Base-by-base conservation (phyloP, 2,329 filamentous ascomycete species). In the Dryadomyces sulphureus region DNA sequence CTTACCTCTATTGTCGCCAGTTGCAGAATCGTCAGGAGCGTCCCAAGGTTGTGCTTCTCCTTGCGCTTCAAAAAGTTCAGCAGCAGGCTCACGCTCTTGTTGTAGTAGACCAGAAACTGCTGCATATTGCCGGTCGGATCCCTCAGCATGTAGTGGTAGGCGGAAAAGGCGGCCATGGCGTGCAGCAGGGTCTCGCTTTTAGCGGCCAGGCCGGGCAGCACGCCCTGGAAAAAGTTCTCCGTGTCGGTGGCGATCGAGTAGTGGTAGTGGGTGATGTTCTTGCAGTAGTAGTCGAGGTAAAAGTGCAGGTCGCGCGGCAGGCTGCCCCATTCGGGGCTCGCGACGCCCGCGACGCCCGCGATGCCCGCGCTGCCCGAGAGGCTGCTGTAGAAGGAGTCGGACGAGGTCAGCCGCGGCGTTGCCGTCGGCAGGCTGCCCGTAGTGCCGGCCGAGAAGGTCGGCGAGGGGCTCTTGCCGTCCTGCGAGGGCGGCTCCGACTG, bases 1-100 rank as follows among this genome's bases (percentile, higher is more conserved):
- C 59, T 52, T 46, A 93, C 88, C 75, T 98, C 92, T 47, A 95
- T 92, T 3, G 86, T 93, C 46, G 89, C 88, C 43, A 96, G 73
- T 56, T 96, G 89, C 38, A 98, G 66, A 19, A 96, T 89, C 0
- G 90, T 93, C 49, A 95, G 61, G 27, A 96, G 68, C 0, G 82
- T 94, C 7, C 81, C 75, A 43, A 88, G 70, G 30, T 68, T 82
- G 52, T 85, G 79, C 49, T 76, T 77, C 52, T 87, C 80, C 48
- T 78, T 79, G 45, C 73, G 79, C 50, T 79, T 77, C 17, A 96
- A 65, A 5, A 79, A 81, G 30, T 72, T 70, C 8, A 93, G 70
- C 17, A 98, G 71, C 22, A 87, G 65, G 1, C 75, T 81, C 24
- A 98, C 82, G 9, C 90, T 89, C 58, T 79, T 82, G 61, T 94